Percentiles rank a stretch among this genome's conserved stretches.
These are phyloP conservation scores for Physcomitrellopsis africana DNA, from an alignment of 225 moss, liverwort and hornwort species.

Conservation along the genomic window DNA sequence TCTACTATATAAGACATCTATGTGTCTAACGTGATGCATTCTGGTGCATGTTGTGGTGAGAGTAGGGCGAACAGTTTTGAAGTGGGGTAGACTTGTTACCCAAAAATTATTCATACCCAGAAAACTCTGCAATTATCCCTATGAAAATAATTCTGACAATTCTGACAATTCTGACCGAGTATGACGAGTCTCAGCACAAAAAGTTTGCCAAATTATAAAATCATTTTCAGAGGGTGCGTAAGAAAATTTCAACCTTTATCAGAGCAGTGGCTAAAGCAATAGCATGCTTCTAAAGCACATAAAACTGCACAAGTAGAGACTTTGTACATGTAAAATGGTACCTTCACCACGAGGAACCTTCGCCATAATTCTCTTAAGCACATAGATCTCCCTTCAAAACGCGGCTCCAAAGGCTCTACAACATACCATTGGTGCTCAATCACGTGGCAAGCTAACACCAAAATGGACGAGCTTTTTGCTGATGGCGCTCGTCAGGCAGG, in stretches of 20 bases:
- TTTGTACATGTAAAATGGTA: constrained; percentile 10
- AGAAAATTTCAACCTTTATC: neutral
- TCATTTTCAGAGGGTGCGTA: neutral
- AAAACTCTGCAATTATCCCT: too few relatives aligned
- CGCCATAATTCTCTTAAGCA: neutral
- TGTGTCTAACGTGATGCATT: too few relatives aligned
- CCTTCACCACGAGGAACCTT: constrained; percentile 10
- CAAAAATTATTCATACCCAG: too few relatives aligned
- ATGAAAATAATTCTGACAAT: neutral
- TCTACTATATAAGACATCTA: too few relatives aligned
- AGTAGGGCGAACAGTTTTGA: too few relatives aligned
- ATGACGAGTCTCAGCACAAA: neutral
- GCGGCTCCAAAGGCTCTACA: constrained; percentile 3
- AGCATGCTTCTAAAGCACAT: constrained; percentile 1
- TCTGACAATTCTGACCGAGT: neutral
- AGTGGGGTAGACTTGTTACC: too few relatives aligned
- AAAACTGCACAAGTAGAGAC: constrained; percentile 4
- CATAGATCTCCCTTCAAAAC: neutral
- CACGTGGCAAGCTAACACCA: constrained; percentile 16
- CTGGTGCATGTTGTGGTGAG: too few relatives aligned
- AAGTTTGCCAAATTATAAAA: neutral
- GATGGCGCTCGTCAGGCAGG: constrained; percentile 16
- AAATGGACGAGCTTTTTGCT: neutral
- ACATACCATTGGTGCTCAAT: neutral
- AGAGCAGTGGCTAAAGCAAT: neutral